Evolutionary conservation across 2,329 filamentous ascomycete species (phyloP).

Genomic region (Pezicula rhizophila): DNA sequence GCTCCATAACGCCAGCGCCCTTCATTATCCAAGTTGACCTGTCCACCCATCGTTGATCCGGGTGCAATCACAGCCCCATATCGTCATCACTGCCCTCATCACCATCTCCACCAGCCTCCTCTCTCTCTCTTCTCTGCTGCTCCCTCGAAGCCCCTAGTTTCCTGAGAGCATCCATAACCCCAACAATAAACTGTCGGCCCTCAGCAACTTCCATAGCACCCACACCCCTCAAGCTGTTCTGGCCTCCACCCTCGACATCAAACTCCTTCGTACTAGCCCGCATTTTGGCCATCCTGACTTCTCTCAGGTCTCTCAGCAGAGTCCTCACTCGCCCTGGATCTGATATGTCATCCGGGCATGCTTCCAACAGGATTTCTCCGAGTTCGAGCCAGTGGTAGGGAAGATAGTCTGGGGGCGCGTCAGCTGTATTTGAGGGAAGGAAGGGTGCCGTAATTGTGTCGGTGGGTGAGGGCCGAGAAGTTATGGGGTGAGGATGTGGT

Average conservation of each 20-base stretch:
- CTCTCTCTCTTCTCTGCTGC: constrained; percentile 67
- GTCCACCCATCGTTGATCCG: background rate
- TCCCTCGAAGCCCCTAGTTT: constrained; percentile 79
- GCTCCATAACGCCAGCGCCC: too few species aligned
- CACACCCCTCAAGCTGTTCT: constrained; percentile 65
- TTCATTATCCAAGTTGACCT: background rate
- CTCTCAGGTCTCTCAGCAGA: constrained; percentile 73
- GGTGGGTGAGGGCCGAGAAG: constrained; percentile 19
- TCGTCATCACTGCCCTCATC: constrained; percentile 53
- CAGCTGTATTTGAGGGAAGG: constrained; percentile 65
- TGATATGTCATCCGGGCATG: constrained; percentile 76
- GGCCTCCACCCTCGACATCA: constrained; percentile 63
- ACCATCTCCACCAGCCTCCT: constrained; percentile 53
- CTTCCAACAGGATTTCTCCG: constrained; percentile 78
- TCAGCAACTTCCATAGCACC: constrained; percentile 92
- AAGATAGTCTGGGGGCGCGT: constrained; percentile 61
- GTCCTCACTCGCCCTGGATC: constrained; percentile 68
- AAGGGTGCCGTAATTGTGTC: constrained; percentile 64
- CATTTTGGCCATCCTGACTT: constrained; percentile 87
- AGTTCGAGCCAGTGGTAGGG: constrained; percentile 97
- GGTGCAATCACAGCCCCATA: constrained; percentile 16
- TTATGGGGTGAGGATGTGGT: constrained; percentile 50
- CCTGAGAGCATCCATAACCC: constrained; percentile 81
- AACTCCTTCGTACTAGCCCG: constrained; percentile 66
- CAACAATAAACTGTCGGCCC: constrained; percentile 73